phyloP scores from a whole-genome alignment of 2,329 filamentous ascomycete species.

The Saccharata proteae region DNA sequence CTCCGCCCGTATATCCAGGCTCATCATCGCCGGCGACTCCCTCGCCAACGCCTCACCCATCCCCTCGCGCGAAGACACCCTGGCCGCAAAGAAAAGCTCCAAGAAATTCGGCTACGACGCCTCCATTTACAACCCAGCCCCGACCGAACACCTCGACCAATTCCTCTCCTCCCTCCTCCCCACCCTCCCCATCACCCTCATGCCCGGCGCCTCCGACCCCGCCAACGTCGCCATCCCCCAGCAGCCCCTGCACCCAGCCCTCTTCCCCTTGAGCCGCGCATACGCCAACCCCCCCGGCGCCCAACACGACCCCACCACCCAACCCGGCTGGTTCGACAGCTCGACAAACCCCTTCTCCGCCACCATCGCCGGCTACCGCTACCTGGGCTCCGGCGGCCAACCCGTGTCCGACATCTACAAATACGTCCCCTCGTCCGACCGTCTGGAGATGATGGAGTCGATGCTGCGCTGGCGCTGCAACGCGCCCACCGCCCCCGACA shows the following conservation, averaged over 20 bases:
- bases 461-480: conserved; percentile 86
- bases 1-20: conserved; percentile 56
- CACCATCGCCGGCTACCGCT: conserved; percentile 77
- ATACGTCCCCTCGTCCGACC: conserved; percentile 52
- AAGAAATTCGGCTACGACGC: conserved; percentile 96
- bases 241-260: conserved; percentile 82
- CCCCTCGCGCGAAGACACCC: conserved; percentile 34
- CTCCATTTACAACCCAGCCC: conserved; percentile 72
- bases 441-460: conserved; percentile 83
- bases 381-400: conserved; percentile 81
- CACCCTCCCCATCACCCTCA: conserved; percentile 74
- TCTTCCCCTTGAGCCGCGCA: conserved; percentile 66
- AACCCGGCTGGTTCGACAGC: conserved; percentile 70
- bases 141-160: conserved; percentile 70
- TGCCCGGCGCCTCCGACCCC: conserved; percentile 75
- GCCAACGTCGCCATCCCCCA: conserved; percentile 85
- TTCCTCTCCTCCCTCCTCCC: conserved; percentile 75
- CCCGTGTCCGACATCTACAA: conserved; percentile 90
- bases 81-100: conserved; percentile 26
- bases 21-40: conserved; percentile 88
- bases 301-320: conserved; percentile 22
- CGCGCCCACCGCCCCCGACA: conserved; percentile 92
- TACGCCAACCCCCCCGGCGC: conserved; percentile 45
- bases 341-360: conserved; percentile 92
- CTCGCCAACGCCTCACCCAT: conserved; percentile 43